Evolutionary conservation across 2,329 filamentous ascomycete genomes (phyloP), one percentile per base, ranked within the genome.

Genomic region (Grosmannia penicillata): DNA sequence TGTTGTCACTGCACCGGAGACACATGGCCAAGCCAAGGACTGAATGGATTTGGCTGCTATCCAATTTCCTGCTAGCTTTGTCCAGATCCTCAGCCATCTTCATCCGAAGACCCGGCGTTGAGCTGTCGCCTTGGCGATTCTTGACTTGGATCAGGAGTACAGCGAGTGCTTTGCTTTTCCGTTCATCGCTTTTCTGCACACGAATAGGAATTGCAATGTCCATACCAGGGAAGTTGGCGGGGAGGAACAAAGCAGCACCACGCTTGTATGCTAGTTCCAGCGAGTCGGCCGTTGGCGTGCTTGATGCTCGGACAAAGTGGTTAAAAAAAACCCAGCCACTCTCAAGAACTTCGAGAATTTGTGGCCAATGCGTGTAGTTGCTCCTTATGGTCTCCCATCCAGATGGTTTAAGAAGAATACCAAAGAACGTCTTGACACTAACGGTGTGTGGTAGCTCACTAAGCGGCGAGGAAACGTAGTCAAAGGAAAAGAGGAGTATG

Each of bases 191-290:
- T 11, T 34, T 8, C 3, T 26, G 11, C n/a, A 37, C 22, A 1
- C 29, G 36, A 23, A 39, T 10, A 3, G 37, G 32, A 17, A 39
- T 23, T 4, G 37, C 37, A 24, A 39, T 19, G 25, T 39, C 37
- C 31, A 39, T 39, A 2, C 37, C 37, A 2, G 37, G 37, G 25
- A 34, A 39, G 25, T 39, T 34, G 4, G 15, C 14, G 4, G 37
- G 37, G 4, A 39, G 31, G 25, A 34, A 34, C 6, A 39, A 19
- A 21, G 37, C 37, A 4, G 31, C 31, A 13, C 37, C 37, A 21
- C 37, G 31, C 25, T 34, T 33, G 26, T 39, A 39, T 2, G 19
- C 19, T 10, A n/a, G 19, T 11, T 39, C 25, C 14, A 39, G 23
- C 8, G 29, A 25, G 18, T 17, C 25, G 18, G 18, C n/a, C 4